These are phyloP conservation scores for Dictyostelium discoideum DNA, from an alignment of 78 protist genomes.

Conservation along the genomic window DNA sequence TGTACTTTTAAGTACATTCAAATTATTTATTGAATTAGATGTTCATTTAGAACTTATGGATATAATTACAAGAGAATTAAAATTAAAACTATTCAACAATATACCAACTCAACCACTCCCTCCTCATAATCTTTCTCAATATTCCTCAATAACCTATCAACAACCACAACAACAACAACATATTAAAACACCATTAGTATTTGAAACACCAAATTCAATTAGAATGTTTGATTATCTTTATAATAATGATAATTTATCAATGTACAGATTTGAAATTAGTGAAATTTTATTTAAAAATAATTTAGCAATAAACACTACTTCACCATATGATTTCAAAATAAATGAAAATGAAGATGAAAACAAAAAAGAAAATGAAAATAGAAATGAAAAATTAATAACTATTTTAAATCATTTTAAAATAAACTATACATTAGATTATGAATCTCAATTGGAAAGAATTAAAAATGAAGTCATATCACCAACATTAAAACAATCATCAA, in stretches of 20 bases:
- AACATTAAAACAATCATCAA: neutral
- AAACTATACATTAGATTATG: neutral
- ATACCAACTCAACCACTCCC: neutral
- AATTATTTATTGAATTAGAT: neutral
- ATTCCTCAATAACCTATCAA: neutral
- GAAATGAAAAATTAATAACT: neutral
- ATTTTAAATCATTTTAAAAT: neutral
- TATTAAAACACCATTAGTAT: neutral
- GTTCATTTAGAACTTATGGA: neutral
- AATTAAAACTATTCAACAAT: neutral
- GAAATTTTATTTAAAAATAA: neutral
- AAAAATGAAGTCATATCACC: neutral
- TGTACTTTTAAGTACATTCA: neutral
- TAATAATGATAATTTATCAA: neutral
- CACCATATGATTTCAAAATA: neutral
- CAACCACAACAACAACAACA: neutral
- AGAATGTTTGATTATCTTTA: neutral
- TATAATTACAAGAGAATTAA: neutral
- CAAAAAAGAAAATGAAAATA: neutral
- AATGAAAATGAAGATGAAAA: neutral
- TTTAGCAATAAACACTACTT: neutral
- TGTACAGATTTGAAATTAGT: neutral
- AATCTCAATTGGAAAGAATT: neutral
- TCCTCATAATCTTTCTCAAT: neutral
- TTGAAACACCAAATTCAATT: neutral